These are phyloP conservation scores for Cydonia oblonga DNA, from an alignment of 331 rosid species.

Conservation along the genomic window DNA sequence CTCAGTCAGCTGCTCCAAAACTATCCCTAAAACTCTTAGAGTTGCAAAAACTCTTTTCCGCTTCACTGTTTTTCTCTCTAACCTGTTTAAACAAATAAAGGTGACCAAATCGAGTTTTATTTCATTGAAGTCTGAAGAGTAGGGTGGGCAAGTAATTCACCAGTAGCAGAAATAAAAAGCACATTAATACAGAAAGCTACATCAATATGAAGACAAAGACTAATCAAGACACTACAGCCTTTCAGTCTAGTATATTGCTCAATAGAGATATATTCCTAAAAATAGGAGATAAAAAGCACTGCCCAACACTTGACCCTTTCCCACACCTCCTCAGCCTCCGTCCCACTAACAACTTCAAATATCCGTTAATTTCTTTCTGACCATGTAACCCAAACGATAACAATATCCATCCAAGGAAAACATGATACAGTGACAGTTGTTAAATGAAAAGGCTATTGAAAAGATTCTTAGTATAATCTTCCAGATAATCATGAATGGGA, in stretches of 20 bases:
- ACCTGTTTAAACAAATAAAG: slow-evolving; percentile 35
- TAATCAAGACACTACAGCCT: not conserved
- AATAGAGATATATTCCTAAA: not conserved
- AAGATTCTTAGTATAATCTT: not conserved
- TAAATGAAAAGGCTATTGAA: not conserved
- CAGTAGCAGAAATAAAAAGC: not conserved
- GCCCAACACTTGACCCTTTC: not conserved
- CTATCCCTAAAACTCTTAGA: slow-evolving; percentile 67
- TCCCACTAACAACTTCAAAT: not conserved
- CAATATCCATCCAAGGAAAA: not conserved
- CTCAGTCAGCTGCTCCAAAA: slow-evolving; percentile 59
- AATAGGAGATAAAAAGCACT: not conserved
- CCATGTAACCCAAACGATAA: not conserved
- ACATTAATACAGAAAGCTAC: not conserved
- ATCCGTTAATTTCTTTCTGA: not conserved
- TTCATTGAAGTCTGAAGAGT: not conserved
- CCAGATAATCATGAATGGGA: not conserved
- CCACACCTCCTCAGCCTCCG: not conserved
- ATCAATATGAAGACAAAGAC: not conserved
- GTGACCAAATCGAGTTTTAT: not conserved
- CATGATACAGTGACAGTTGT: not conserved
- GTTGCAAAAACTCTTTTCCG: slow-evolving; percentile 86
- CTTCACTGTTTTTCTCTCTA: slow-evolving; percentile 75
- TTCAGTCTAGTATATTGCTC: not conserved
- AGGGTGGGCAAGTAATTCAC: not conserved